A percentile compares a stretch with the other conserved stretches of the same genome.
These are phyloP conservation scores for Daldinia bambusicola DNA, from an alignment of 495 filamentous ascomycete genomes.

Conservation along the genomic window DNA sequence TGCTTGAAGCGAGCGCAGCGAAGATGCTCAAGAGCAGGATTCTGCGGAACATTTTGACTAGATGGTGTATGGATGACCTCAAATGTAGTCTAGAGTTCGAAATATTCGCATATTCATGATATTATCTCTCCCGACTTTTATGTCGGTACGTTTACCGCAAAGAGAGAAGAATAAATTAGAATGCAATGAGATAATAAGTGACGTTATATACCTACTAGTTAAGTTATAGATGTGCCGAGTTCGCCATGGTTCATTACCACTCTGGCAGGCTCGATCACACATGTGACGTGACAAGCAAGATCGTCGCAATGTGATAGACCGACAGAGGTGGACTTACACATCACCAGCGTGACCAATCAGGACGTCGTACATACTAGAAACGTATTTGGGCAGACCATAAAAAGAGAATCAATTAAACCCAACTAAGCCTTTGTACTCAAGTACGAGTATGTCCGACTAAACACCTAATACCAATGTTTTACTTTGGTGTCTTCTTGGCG, in stretches of 20 bases:
- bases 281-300: conserved; percentile 38
- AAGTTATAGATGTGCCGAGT: conserved; percentile 17
- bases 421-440: conserved; percentile 16
- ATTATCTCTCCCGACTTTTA: background rate
- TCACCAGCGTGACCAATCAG: conserved; percentile 39
- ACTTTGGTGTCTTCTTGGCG: background rate
- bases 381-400: conserved; percentile 13
- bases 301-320: conserved; percentile 30
- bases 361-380: background rate
- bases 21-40: conserved; percentile 19
- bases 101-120: background rate
- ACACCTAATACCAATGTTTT: conserved; percentile 3
- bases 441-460: too few relatives aligned
- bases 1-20: background rate
- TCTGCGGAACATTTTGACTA: conserved; percentile 17
- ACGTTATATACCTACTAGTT: conserved; percentile 16
- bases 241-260: background rate
- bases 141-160: background rate
- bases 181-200: background rate
- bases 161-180: background rate
- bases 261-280: conserved; percentile 17
- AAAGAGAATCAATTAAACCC: background rate
- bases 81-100: background rate
- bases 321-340: conserved; percentile 25
- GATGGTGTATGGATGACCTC: background rate